Base-by-base conservation (phyloP, 1,284 basidiomycete species). In the Ceratobasidium sp. region DNA sequence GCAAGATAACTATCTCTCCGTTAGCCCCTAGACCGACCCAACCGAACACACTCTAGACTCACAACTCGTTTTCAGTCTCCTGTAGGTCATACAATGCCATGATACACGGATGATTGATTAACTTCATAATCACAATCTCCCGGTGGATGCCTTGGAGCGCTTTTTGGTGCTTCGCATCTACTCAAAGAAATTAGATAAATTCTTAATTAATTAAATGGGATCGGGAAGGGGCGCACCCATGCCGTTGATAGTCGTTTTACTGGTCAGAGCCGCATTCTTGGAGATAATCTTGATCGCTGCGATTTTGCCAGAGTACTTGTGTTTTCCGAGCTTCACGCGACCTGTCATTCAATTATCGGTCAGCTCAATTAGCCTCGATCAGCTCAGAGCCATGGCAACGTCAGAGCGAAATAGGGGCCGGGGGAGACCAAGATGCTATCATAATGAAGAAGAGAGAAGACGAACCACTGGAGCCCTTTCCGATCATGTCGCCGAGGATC, bases 61-160 rank as follows among this genome's bases (percentile, higher is more conserved):
- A 86, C 83, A 98, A 90, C 78, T 98, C 94, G 78, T 88, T 91
- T 54, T 93, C 90, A 76, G 94, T 95, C 84, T 99, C 97, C 83
- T 94, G 98, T 55, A 99, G 96, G 79, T 99, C 98, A 83, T 95
- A 98, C 63, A 99, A 90, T 76, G 93, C 92, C 84, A 98, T 87
- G 76, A 99, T 93, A 82, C 98, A 98, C 2, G 96, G 97, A 80
- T 99, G 97, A 79, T 97, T 94, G 88, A 99, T 98, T 78, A 95
- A 91, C 82, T 98, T 98, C 97, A 99, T 98, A 89, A 99, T 98
- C 77, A 95, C 95, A 76, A 99, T 98, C 82, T 99, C 98, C 75
- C 95, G 86, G 82, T 99, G 96, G 77, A 99, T 94, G 7, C 95
- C 94, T 54, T 96, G 88, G 72, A 95, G 88, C 77, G 95, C 90